Conservation (phyloP, 1,284 basidiomycete species). For the Apiotrichum gracile region DNA sequence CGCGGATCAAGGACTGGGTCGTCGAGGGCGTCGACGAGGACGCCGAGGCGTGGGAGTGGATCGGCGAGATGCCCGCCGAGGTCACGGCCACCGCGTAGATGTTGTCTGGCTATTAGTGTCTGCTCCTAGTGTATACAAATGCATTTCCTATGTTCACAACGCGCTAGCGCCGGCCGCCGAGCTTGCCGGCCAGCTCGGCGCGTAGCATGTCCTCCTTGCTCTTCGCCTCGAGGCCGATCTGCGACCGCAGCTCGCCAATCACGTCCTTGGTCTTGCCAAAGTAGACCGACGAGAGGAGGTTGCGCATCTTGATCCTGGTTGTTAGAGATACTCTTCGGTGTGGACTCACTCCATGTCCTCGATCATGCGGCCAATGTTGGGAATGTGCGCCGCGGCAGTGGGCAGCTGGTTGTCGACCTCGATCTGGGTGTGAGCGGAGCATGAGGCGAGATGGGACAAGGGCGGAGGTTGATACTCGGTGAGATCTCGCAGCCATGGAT, state of each 20-base stretch:
- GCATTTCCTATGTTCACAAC: constrained; percentile 6
- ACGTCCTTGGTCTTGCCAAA: constrained; percentile 97
- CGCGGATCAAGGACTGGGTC: constrained; percentile 19
- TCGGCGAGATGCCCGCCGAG: constrained; percentile 2
- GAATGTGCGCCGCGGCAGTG: constrained; percentile 73
- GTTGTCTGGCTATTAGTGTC: neutral
- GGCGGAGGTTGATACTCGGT: too few relatives aligned
- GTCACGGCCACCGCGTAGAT: neutral
- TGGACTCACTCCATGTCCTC: constrained; percentile 81
- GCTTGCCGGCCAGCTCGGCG: constrained; percentile 76
- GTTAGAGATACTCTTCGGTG: neutral
- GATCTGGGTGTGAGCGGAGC: neutral
- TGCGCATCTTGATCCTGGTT: constrained; percentile 82
- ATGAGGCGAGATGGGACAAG: too few relatives aligned
- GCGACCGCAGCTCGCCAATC: constrained; percentile 79
- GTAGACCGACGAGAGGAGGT: constrained; percentile 92
- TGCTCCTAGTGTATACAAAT: constrained; percentile 12
- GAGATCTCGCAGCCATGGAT: too few relatives aligned
- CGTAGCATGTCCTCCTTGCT: constrained; percentile 77
- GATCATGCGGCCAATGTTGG: constrained; percentile 87
- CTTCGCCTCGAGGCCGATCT: constrained; percentile 78
- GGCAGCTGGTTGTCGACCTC: constrained; percentile 80
- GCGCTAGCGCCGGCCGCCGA: constrained; percentile 34
- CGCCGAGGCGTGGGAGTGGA: constrained; percentile 31
- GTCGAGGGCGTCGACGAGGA: constrained; percentile 20